Conservation (phyloP, 2,329 filamentous ascomycete species). For the Penicillium olsonii region DNA sequence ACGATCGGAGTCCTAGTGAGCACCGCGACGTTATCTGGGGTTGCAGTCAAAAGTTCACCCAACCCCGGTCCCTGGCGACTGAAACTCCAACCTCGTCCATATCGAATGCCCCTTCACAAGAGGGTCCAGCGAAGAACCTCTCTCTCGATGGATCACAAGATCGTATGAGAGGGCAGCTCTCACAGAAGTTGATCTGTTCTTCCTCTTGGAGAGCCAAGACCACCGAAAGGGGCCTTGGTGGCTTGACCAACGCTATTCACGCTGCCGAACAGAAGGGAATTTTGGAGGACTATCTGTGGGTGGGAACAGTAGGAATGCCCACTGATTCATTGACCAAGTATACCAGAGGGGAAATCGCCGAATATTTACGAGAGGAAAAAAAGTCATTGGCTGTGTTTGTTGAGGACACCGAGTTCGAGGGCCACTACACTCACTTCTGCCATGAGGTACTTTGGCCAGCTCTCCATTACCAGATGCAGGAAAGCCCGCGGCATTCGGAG, state of each 20-base stretch:
- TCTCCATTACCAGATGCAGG: constrained; percentile 96
- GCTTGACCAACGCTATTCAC: constrained; percentile 80
- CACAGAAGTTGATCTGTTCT: constrained; percentile 62
- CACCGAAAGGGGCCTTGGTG: constrained; percentile 88
- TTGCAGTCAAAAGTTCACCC: constrained; percentile 63
- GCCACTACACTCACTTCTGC: constrained; percentile 94
- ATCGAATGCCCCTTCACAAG: constrained; percentile 51
- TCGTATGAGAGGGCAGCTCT: constrained; percentile 44
- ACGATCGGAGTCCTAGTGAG: constrained; percentile 55
- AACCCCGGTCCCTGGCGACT: constrained; percentile 74
- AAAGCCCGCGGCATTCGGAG: constrained; percentile 97
- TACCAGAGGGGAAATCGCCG: too few species aligned
- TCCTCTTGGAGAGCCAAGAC: constrained; percentile 79
- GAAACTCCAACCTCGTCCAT: constrained; percentile 59
- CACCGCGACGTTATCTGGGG: constrained; percentile 78
- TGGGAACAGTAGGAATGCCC: constrained; percentile 53
- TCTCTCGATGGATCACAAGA: constrained; percentile 20
- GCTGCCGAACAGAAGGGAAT: constrained; percentile 71
- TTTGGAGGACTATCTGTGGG: constrained; percentile 75
- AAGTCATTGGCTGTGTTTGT: constrained; percentile 71
- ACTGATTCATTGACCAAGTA: too few species aligned
- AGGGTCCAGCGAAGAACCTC: constrained; percentile 23
- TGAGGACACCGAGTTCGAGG: constrained; percentile 88
- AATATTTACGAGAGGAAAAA: too few species aligned
- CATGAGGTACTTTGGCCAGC: constrained; percentile 98